These are phyloP conservation scores for Paulownia fortunei DNA, from an alignment of 257 asterid genomes.

Conservation along the genomic window DNA sequence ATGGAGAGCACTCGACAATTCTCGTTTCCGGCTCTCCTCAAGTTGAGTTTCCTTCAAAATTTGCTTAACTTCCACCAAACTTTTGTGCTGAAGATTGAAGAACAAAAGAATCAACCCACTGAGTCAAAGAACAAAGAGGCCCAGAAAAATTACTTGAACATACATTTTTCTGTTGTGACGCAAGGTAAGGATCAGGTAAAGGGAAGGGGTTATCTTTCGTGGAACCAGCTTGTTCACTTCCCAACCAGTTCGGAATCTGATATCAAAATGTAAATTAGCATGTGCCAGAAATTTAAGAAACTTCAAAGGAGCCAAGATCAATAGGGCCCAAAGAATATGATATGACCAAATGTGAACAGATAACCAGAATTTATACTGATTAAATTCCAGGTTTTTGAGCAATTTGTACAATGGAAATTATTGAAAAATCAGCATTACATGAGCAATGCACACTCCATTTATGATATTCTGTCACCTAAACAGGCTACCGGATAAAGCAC, in stretches of 20 bases:
- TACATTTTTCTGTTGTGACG: conserved; percentile 81
- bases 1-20: conserved; percentile 72
- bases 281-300: conserved; percentile 19
- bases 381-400: conserved; percentile 1
- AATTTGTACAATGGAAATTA: conserved; percentile 11
- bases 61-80: conserved; percentile 74
- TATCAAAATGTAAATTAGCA: conserved; percentile 30
- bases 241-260: conserved; percentile 85
- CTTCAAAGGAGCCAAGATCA: conserved; percentile 37
- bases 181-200: conserved; percentile 78
- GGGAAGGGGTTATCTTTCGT: conserved; percentile 80
- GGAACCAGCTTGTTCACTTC: conserved; percentile 65
- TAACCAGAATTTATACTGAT: not conserved
- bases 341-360: not conserved
- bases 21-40: conserved; percentile 81
- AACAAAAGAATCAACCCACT: conserved; percentile 22
- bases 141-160: conserved; percentile 29
- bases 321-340: conserved; percentile 52
- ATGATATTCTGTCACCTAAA: not conserved
- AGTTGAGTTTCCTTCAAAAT: conserved; percentile 71
- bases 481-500: conserved; percentile 30
- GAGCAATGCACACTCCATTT: conserved; percentile 1
- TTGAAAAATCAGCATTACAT: conserved; percentile 12
- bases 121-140: conserved; percentile 12
- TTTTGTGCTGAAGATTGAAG: conserved; percentile 56